Percentiles rank a stretch among this genome's conserved stretches.
These are phyloP conservation scores for Cymbidium sinense DNA, from an alignment of 106 monocot genomes.

Conservation along the genomic window DNA sequence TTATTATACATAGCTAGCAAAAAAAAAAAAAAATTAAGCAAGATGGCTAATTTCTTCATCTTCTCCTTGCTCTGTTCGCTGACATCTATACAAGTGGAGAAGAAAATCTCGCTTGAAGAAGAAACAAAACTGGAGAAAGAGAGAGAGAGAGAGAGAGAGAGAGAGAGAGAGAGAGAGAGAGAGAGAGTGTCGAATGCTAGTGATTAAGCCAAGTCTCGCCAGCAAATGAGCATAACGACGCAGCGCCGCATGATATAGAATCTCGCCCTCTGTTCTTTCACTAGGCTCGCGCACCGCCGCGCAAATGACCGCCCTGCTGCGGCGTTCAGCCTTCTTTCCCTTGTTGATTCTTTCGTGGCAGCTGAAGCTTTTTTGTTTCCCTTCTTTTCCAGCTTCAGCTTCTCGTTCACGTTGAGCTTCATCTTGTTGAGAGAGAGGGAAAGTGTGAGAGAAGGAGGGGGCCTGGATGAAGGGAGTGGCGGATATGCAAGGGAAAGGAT, in stretches of 20 bases:
- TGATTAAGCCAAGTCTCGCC: slow-evolving; percentile 13
- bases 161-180: neutral
- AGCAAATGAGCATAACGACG: slow-evolving; percentile 29
- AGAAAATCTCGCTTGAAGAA: neutral
- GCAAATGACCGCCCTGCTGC: slow-evolving; percentile 1
- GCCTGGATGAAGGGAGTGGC: neutral
- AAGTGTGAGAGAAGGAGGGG: neutral
- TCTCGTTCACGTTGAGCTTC: neutral
- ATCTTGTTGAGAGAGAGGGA: neutral
- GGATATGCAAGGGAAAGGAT: neutral
- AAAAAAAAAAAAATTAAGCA: neutral
- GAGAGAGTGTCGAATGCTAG: neutral
- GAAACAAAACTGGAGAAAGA: neutral
- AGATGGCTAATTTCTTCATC: neutral
- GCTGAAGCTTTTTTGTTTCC: neutral
- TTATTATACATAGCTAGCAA: neutral
- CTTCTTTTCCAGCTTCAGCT: slow-evolving; percentile 2
- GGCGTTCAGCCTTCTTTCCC: neutral
- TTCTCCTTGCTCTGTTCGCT: neutral
- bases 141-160: neutral
- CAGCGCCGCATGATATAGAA: slow-evolving; percentile 31
- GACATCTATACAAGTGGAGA: neutral
- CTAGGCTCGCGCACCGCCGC: slow-evolving; percentile 7
- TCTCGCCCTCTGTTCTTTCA: slow-evolving; percentile 22
- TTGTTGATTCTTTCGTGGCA: neutral